These are phyloP conservation scores for Crithidia acanthocephali DNA, from an alignment of 208 protist genomes.

Conservation along the genomic window DNA sequence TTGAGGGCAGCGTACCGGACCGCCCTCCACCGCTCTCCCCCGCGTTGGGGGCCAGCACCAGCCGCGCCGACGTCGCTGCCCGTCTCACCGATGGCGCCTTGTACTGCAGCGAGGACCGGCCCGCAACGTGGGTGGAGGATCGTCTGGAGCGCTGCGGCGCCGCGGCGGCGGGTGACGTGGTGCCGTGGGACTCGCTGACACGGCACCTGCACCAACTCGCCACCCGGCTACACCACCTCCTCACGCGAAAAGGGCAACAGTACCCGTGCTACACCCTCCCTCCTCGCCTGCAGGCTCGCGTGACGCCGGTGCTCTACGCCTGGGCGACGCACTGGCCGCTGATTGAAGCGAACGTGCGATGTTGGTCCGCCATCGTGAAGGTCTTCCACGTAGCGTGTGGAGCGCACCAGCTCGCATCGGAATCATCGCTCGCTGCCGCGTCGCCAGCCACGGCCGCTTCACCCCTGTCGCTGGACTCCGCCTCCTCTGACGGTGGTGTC, in stretches of 20 bases:
- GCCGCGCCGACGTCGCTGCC: not conserved
- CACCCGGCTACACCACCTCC: slow-evolving; percentile 16
- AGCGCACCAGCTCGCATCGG: not conserved
- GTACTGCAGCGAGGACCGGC: slow-evolving; percentile 18
- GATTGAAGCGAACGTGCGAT: slow-evolving; percentile 28
- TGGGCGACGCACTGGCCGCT: slow-evolving; percentile 71
- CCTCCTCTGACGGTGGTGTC: not conserved
- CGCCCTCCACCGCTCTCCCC: no score
- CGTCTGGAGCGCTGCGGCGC: not conserved
- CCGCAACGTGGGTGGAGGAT: slow-evolving; percentile 10
- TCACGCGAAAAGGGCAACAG: slow-evolving; percentile 10
- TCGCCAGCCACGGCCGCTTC: not conserved
- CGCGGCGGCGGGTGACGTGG: not conserved
- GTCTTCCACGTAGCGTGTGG: slow-evolving; percentile 34
- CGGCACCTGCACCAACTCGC: slow-evolving; percentile 21
- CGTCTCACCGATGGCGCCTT: not conserved
- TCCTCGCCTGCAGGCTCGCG: slow-evolving; percentile 40
- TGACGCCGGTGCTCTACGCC: slow-evolving; percentile 66
- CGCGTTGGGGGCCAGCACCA: not conserved
- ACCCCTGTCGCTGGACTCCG: not conserved
- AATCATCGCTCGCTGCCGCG: not conserved
- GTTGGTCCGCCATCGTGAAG: slow-evolving; percentile 48
- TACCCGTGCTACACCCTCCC: slow-evolving; percentile 37
- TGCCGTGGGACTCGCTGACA: slow-evolving; percentile 25
- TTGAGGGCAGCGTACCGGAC: slow-evolving; percentile 3